Conservation (phyloP, 176 grass and related monocot species). For the Rhynchospora tenuis region DNA sequence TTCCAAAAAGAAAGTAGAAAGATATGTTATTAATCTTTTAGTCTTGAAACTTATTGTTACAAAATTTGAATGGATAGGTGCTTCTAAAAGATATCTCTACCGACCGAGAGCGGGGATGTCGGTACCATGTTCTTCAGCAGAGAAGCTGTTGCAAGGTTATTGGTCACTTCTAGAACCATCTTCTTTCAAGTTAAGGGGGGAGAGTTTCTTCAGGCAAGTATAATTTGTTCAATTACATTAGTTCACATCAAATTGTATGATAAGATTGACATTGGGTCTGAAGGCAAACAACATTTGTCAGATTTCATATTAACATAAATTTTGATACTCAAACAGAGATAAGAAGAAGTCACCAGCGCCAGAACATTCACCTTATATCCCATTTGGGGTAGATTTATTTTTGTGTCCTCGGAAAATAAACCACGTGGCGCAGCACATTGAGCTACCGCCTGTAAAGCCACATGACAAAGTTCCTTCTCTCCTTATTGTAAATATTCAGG, state of each 20-base stretch:
- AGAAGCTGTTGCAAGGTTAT: constrained; percentile 58
- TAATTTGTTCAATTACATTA: background rate
- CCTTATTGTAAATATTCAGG: constrained; percentile 91
- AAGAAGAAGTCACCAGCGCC: constrained; percentile 75
- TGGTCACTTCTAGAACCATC: constrained; percentile 88
- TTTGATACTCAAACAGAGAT: constrained; percentile 46
- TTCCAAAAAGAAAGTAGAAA: too few species aligned
- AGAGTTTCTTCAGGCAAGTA: constrained; percentile 87
- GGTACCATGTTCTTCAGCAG: constrained; percentile 44
- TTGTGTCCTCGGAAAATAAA: constrained; percentile 71
- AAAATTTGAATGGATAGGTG: constrained; percentile 34
- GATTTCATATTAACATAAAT: constrained; percentile 20
- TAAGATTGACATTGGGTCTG: background rate
- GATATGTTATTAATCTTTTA: background rate
- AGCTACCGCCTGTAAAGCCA: constrained; percentile 54
- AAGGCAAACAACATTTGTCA: background rate
- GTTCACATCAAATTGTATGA: background rate
- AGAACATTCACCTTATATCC: constrained; percentile 54
- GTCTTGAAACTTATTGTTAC: constrained; percentile 11
- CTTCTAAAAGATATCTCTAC: constrained; percentile 75
- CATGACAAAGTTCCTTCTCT: constrained; percentile 77
- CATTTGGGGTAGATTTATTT: constrained; percentile 88
- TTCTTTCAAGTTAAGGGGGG: constrained; percentile 69
- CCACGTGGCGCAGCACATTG: constrained; percentile 85
- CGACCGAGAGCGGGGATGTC: constrained; percentile 63